Conservation (phyloP, 202 grass and related monocot genomes). For the Digitaria exilis region DNA sequence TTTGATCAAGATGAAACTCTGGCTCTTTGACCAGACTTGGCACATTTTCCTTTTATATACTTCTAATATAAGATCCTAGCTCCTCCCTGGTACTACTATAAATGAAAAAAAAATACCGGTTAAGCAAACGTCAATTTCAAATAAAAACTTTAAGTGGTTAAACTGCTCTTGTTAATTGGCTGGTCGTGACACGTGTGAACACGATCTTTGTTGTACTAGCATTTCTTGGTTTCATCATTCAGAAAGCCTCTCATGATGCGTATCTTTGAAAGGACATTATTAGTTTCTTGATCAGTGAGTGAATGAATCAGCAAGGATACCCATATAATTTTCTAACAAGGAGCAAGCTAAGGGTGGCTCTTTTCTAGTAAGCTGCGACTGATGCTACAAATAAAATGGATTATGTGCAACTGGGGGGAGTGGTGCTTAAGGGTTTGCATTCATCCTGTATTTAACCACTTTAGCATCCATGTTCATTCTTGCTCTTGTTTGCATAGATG, state of each 20-base stretch:
- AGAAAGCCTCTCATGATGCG: not conserved
- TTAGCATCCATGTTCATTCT: constrained; percentile 32
- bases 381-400: not conserved
- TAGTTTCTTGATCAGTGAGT: not conserved
- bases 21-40: constrained; percentile 25
- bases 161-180: constrained; percentile 6
- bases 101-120: not conserved
- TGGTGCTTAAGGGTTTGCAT: not conserved
- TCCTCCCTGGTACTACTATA: not conserved
- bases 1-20: constrained; percentile 34
- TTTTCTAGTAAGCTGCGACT: not conserved
- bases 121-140: constrained; percentile 14
- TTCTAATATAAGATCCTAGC: not conserved
- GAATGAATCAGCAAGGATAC: not conserved
- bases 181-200: constrained; percentile 22
- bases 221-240: constrained; percentile 13
- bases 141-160: not conserved
- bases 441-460: not conserved
- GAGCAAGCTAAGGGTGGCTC: not conserved
- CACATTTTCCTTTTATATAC: not conserved
- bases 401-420: not conserved
- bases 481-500: not conserved
- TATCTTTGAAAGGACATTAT: constrained; percentile 14
- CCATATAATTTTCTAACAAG: not conserved
- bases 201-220: not conserved